phyloP scores from a whole-genome alignment of 306 rosid genomes.

The Fagus sylvatica region DNA sequence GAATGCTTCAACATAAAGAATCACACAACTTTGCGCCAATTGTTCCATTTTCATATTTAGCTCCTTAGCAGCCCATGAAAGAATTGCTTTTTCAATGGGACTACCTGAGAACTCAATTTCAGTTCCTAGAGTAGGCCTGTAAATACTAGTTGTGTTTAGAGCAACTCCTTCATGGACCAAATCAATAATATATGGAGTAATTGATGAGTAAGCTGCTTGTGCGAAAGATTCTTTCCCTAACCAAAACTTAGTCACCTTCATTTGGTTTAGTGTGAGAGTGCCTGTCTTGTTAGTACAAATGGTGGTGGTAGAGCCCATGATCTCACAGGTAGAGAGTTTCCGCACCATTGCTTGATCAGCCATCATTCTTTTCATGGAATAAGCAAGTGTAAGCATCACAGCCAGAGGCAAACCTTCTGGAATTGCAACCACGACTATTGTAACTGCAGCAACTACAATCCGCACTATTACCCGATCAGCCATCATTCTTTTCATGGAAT shows the following conservation, averaged over 20 bases:
- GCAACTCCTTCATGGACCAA: slow-evolving; percentile 29
- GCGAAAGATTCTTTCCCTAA: slow-evolving; percentile 21
- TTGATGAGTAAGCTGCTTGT: slow-evolving; percentile 2
- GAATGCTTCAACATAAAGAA: too few relatives aligned
- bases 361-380: background rate
- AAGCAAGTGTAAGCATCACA: background rate
- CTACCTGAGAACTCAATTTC: slow-evolving; percentile 36
- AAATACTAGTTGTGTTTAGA: slow-evolving; percentile 41
- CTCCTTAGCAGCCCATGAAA: slow-evolving; percentile 41
- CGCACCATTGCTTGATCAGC: too few relatives aligned
- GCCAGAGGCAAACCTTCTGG: too few relatives aligned
- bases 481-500: slow-evolving; percentile 21
- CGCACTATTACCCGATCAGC: slow-evolving; percentile 37
- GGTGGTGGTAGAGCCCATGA: too few relatives aligned
- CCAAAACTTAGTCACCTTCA: background rate
- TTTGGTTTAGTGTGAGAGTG: slow-evolving; percentile 30
- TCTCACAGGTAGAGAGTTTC: too few relatives aligned
- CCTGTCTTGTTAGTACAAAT: slow-evolving; percentile 33
- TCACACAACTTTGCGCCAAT: background rate
- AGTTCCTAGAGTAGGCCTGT: slow-evolving; percentile 14
- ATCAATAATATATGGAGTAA: background rate
- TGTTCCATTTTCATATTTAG: slow-evolving; percentile 34
- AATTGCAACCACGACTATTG: background rate
- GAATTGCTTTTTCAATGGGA: slow-evolving; percentile 48
- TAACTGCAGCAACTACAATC: background rate